These are phyloP conservation scores for Epichloe sylvatica DNA, from an alignment of 2,329 filamentous ascomycete species.

Conservation along the genomic window DNA sequence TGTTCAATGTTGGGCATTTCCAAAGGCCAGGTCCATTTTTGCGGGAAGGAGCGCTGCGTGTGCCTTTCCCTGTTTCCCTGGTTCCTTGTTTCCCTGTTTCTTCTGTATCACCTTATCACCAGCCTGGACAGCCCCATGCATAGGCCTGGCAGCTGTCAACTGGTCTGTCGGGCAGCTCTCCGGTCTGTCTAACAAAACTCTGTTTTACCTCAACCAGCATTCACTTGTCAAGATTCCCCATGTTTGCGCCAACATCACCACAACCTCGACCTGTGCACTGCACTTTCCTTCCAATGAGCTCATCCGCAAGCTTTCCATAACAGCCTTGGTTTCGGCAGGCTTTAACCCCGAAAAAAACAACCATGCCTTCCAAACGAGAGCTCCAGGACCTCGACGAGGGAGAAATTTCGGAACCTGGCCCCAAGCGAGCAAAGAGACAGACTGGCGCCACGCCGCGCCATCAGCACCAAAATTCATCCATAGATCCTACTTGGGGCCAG, in stretches of 20 bases:
- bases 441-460: conserved; percentile 21
- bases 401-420: conserved; percentile 13
- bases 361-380: conserved; percentile 24
- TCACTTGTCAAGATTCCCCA: not conserved
- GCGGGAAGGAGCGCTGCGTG: not conserved
- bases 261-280: not conserved
- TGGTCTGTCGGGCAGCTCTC: no score
- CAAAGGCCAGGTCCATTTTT: not conserved
- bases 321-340: not conserved
- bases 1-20: no score
- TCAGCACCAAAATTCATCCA: conserved; percentile 29
- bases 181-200: no score
- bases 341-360: not conserved
- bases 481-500: conserved; percentile 56
- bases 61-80: no score
- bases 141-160: no score
- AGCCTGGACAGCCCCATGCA: no score
- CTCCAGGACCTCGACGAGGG: conserved; percentile 17
- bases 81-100: no score
- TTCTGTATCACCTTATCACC: no score
- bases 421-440: conserved; percentile 14
- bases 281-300: not conserved
- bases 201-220: not conserved
- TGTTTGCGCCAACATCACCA: not conserved
- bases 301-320: no score